These are phyloP conservation scores for Apium graveolens DNA, from an alignment of 129 eudicot species.

Conservation along the genomic window DNA sequence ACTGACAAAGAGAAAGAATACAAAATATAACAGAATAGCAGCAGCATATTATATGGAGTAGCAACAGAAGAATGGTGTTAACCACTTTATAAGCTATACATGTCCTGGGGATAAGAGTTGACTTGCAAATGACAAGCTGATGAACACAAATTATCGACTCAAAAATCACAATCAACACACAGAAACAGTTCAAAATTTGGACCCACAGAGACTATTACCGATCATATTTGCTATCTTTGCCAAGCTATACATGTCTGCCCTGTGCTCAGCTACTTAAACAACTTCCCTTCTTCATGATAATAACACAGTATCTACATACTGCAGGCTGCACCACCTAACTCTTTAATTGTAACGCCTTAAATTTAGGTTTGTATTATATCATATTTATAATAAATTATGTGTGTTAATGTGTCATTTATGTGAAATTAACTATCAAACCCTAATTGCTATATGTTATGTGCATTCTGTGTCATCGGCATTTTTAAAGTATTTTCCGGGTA, in stretches of 20 bases:
- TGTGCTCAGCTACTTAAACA: neutral
- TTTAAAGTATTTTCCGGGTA: no score
- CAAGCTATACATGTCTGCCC: neutral
- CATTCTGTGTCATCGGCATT: no score
- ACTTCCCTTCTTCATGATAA: neutral
- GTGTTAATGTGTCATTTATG: no score
- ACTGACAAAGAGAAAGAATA: neutral
- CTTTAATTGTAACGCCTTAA: no score
- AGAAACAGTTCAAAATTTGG: neutral
- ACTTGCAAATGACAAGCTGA: neutral
- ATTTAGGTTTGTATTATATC: no score
- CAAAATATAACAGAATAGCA: neutral
- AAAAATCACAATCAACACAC: neutral
- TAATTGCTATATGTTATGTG: no score
- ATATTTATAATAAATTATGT: no score
- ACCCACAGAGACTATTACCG: neutral
- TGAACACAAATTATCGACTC: neutral
- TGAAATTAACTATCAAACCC: no score
- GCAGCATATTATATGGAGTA: neutral
- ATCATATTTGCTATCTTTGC: neutral
- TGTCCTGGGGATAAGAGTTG: neutral
- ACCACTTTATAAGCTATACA: neutral
- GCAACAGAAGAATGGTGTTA: neutral
- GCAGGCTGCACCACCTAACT: neutral
- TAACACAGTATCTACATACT: neutral